Evolutionary conservation across 2,329 filamentous ascomycete genomes (phyloP).

Genomic region (Sodiomyces alkalinus): DNA sequence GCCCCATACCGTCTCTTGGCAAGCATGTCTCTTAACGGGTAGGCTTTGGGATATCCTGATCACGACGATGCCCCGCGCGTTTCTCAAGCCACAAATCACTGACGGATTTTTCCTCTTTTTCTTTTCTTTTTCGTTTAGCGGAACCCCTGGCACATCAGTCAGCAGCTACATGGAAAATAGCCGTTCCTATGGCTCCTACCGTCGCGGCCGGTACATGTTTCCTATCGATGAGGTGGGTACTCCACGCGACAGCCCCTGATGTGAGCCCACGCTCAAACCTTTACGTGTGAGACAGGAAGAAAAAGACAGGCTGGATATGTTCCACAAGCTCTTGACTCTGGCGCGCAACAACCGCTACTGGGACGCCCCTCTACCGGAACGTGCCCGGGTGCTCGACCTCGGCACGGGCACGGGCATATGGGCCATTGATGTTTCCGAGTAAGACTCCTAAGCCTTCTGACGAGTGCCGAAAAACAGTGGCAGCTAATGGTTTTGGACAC

Average conservation of each 20-base stretch:
- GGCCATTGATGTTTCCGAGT: conserved; percentile 76
- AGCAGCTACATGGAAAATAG: conserved; percentile 49
- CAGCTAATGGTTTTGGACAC: no score
- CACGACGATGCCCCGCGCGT: no score
- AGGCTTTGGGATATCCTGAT: conserved; percentile 2
- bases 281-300: conserved; percentile 37
- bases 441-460: no score
- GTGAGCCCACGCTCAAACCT: background rate
- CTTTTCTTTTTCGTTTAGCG: no score
- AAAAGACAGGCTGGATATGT: conserved; percentile 65
- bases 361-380: conserved; percentile 6
- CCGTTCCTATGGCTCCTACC: conserved; percentile 53
- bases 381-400: conserved; percentile 41
- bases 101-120: no score
- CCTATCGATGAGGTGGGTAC: conserved; percentile 60
- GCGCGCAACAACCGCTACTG: conserved; percentile 33
- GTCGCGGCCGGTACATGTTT: conserved; percentile 55
- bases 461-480: no score
- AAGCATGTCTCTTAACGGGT: conserved; percentile 18
- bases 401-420: conserved; percentile 87
- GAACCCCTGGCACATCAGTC: background rate
- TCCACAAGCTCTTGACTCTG: conserved; percentile 61
- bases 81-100: no score
- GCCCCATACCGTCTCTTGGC: conserved; percentile 7
- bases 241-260: no score